These are phyloP conservation scores for Tuber magnatum DNA, from an alignment of 495 filamentous ascomycete genomes.

Conservation along the genomic window DNA sequence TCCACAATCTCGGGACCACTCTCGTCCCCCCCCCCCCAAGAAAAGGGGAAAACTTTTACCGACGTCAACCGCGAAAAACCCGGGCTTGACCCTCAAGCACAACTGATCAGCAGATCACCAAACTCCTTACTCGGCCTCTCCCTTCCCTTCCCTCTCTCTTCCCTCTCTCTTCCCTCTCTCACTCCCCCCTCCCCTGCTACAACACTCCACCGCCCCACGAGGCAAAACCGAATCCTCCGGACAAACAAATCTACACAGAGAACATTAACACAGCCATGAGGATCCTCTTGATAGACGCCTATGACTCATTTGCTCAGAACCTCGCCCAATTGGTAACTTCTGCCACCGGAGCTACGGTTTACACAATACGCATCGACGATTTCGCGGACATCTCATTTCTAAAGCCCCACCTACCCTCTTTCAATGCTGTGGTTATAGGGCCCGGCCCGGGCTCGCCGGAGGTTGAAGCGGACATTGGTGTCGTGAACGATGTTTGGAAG, in stretches of 20 bases:
- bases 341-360: conserved; percentile 57
- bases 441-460: conserved; percentile 44
- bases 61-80: background rate
- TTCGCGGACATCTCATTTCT: conserved; percentile 39
- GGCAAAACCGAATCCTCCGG: background rate
- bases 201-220: background rate
- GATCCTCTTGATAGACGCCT: conserved; percentile 84
- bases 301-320: conserved; percentile 94
- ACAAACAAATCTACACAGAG: background rate
- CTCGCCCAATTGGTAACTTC: conserved; percentile 71
- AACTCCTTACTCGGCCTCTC: background rate
- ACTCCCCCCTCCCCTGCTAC: background rate
- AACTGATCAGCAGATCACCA: conserved; percentile 1
- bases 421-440: conserved; percentile 42
- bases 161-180: background rate
- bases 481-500: conserved; percentile 71
- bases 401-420: conserved; percentile 50
- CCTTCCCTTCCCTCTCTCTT: background rate
- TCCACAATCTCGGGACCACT: background rate
- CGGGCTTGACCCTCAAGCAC: background rate
- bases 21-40: background rate
- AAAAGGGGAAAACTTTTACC: background rate
- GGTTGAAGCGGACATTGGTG: conserved; percentile 75
- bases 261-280: background rate
- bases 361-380: conserved; percentile 64